Base-by-base conservation (phyloP, 805 yeast genomes). In the Candida succiphila region DNA sequence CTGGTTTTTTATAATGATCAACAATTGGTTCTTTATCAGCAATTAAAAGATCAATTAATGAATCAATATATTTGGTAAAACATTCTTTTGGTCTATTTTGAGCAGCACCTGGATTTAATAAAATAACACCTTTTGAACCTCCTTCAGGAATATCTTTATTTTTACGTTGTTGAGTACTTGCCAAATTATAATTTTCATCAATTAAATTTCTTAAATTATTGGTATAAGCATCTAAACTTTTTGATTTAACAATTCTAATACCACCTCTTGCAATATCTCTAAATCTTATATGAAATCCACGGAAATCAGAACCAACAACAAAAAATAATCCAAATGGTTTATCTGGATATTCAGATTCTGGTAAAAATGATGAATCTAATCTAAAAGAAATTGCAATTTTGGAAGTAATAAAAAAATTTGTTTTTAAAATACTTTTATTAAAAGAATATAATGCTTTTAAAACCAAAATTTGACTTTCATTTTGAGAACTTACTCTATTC, bases 111-210 rank as follows among this genome's bases (percentile, higher is more conserved):
- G 82, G 78, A 43, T 72, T 60, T 45, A 89, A 68, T 49, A 89
- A 69, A 37, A 92, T 83, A 31, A 92, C 98, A 63, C 98, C 98
- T 58, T 89, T 89, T 27, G 96, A 85, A 25, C 98, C 98, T 54
- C 98, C 97, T 67, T 89, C 98, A 31, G 98, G 97, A 38, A 89
- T 92, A 65, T 89, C 98, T 66, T 89, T 89, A 65, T 89, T 92
- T 63, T 89, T 89, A 45, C 89, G 73, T 65, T 92, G 98, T 62
- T 89, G 98, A 29, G 98, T 89, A 36, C 79, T 75, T 27, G 98
- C 97, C 58, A 89, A 72, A 56, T 88, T 88, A 62, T 92, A 89
- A 63, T 92, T 89, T 61, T 89, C 98, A 58, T 92, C 97, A 57
- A 89, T 87, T 61, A 89, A 71, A 48, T 84, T 83, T 46, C 95